These are phyloP conservation scores for Glutinoglossum americanum DNA, from an alignment of 495 filamentous ascomycete species.

Conservation along the genomic window DNA sequence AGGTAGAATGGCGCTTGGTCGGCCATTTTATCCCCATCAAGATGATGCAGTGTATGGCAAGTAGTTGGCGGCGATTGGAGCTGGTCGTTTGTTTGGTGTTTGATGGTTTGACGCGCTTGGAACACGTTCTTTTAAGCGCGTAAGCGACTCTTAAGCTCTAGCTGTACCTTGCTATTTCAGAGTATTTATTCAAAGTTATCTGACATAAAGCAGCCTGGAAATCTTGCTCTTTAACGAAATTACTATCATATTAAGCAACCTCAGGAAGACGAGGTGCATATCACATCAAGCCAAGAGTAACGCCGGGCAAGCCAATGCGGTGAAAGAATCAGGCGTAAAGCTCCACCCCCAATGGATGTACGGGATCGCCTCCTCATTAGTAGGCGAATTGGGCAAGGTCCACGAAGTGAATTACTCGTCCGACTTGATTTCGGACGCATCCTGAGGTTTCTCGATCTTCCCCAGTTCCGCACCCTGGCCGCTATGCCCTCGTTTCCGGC, in stretches of 20 bases:
- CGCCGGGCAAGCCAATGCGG: neutral
- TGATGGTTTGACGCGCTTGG: neutral
- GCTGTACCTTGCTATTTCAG: neutral
- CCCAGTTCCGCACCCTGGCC: conserved; percentile 50
- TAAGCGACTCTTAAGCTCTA: neutral
- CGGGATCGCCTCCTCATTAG: neutral
- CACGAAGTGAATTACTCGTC: neutral
- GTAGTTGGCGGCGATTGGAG: neutral
- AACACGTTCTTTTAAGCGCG: neutral
- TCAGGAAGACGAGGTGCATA: neutral
- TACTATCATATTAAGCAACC: neutral
- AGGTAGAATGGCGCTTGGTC: conserved; percentile 17
- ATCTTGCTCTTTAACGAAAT: neutral
- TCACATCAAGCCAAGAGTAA: neutral
- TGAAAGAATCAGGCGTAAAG: neutral
- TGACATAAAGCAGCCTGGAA: neutral
- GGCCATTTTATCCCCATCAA: conserved; percentile 16
- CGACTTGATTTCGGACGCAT: neutral
- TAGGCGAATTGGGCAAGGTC: too few relatives aligned
- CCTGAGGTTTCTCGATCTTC: conserved; percentile 20
- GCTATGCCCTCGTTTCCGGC: conserved; percentile 54
- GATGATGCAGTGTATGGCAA: neutral
- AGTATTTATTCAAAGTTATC: neutral
- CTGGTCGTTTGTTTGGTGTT: neutral
- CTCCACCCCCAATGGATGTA: neutral